Base-by-base conservation (phyloP, 768 basidiomycete genomes). In the Pulveroboletus ravenelii region DNA sequence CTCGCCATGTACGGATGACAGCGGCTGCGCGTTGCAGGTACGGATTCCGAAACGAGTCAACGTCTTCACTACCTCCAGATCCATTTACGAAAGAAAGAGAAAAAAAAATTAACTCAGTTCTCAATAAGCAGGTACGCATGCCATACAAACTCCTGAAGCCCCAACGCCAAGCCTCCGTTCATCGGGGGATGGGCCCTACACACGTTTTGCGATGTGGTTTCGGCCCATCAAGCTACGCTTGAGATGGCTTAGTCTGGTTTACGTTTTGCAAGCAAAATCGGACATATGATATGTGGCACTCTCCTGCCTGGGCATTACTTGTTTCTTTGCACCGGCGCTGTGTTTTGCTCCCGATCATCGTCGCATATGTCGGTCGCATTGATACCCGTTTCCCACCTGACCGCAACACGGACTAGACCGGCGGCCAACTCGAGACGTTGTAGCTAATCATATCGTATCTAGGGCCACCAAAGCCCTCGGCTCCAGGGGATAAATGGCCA, bases 391-490 rank as follows among this genome's bases (percentile, higher is more conserved):
- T 53, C 50, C 46, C 56, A 54, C 51, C 37, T 46, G 29, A 50
- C 29, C 29, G 23, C 29, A 45, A 39, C 29, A 14, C 41, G 13
- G 38, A 44, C 37, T 10, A 32, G 32, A 42, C 48, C 15, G 34
- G 40, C 38, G 31, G 36, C 30, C 46, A 48, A 27, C 40, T 37
- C 20, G 12, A 43, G 32, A 47, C 25, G n/a, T 27, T 10, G 40
- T 43, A 52, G 35, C 47, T 41, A 54, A 60, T 53, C 54, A 48
- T 47, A 51, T 54, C 52, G 41, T 53, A 52, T 58, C 52, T 25
- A 20, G 14, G 43, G 15, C 40, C 18, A 38, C 31, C 0, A 41
- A 58, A 54, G 13, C 54, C 64, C 63, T 64, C 64, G 63, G 63
- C 52, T 57, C 64, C 64, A 66, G 25, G 64, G 64, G 55, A 45